phyloP scores from a whole-genome alignment of 2,329 filamentous ascomycete species.

The Neofusicoccum parvum region DNA sequence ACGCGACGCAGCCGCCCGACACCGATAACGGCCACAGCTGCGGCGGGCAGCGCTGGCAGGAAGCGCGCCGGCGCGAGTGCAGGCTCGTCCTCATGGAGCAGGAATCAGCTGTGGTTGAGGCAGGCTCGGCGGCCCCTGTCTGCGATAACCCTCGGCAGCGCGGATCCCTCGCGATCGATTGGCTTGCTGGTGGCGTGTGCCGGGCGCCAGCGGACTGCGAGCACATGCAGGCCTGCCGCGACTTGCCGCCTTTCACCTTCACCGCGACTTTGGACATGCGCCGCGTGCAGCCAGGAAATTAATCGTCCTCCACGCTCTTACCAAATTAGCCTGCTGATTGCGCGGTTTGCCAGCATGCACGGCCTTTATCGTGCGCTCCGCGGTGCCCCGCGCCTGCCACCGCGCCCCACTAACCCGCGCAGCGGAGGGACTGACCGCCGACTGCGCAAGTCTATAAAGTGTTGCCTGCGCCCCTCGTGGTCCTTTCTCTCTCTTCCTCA shows the following conservation, averaged over 20 bases:
- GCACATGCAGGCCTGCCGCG: neutral
- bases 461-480: constrained; percentile 6
- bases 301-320: neutral
- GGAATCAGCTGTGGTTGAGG: neutral
- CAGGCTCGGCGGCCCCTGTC: constrained; percentile 4
- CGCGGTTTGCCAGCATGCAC: neutral
- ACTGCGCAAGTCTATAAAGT: constrained; percentile 1
- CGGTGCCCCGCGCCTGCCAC: constrained; percentile 1
- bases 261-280: constrained; percentile 8
- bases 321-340: neutral
- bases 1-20: neutral
- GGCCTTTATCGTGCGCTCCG: neutral
- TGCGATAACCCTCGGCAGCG: neutral
- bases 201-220: constrained; percentile 5
- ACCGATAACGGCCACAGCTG: neutral
- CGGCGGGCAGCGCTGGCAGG: neutral
- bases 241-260: neutral
- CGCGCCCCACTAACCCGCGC: neutral
- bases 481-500: neutral
- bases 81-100: neutral
- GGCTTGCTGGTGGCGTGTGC: neutral
- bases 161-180: neutral
- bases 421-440: neutral
- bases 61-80: neutral
- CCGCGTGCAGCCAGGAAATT: neutral